These are phyloP conservation scores for Sugiyamaella japonica DNA, from an alignment of 1,139 yeast species.

Conservation along the genomic window DNA sequence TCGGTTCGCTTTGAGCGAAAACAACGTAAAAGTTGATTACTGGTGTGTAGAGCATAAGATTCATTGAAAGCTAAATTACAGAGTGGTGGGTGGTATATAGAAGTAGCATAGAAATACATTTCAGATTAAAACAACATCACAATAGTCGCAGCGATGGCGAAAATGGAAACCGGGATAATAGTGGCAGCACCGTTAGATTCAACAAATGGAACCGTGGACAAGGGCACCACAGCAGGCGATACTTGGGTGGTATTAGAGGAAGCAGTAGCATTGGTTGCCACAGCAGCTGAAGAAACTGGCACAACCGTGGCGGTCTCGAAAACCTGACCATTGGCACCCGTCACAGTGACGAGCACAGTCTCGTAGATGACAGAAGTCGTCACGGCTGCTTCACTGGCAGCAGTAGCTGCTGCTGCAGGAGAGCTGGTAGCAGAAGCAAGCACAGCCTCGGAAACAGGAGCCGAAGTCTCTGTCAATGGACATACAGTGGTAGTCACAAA, in stretches of 20 bases:
- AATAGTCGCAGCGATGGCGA: constrained; percentile 15
- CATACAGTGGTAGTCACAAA: constrained; percentile 22
- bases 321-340: constrained; percentile 5
- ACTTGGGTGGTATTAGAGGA: constrained; percentile 13
- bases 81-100: too few species aligned
- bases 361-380: constrained; percentile 4
- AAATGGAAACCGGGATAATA: constrained; percentile 10
- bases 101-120: too few species aligned
- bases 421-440: background rate
- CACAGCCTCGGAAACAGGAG: background rate
- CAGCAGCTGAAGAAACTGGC: constrained; percentile 18
- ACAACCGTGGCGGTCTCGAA: constrained; percentile 13
- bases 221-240: constrained; percentile 2
- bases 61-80: too few species aligned
- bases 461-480: constrained; percentile 19
- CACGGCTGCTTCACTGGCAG: background rate
- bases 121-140: constrained; percentile 9
- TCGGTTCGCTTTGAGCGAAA: background rate
- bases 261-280: constrained; percentile 16
- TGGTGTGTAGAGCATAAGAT: background rate
- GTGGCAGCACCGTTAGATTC: constrained; percentile 13
- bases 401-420: too few species aligned
- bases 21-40: background rate
- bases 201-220: constrained; percentile 7
- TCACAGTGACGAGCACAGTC: constrained; percentile 10